phyloP scores from a whole-genome alignment of 148 eudicot species.

The Amaranthus cruentus region DNA sequence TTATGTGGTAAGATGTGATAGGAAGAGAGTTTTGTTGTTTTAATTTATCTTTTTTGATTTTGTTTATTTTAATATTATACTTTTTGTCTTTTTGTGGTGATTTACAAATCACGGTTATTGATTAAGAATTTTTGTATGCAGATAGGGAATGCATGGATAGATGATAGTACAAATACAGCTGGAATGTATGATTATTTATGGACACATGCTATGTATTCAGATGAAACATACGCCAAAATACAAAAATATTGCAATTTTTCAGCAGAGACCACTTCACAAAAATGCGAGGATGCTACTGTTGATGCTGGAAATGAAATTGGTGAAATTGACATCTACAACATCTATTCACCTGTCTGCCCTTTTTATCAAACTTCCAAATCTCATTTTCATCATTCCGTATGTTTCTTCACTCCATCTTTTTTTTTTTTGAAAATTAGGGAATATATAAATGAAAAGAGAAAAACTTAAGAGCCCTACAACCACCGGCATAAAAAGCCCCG shows the following conservation, averaged over 20 bases:
- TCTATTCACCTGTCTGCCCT: conserved; percentile 33
- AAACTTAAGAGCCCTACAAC: too few relatives aligned
- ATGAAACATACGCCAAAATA: conserved; percentile 30
- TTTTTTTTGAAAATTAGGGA: too few relatives aligned
- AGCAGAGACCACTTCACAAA: neutral
- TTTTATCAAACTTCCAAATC: conserved; percentile 12
- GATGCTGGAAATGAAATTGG: conserved; percentile 22
- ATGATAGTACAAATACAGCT: conserved; percentile 22
- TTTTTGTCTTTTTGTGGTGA: too few relatives aligned
- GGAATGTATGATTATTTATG: conserved; percentile 34
- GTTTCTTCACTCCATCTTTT: conserved; percentile 6
- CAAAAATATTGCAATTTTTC: conserved; percentile 22
- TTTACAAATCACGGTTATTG: too few relatives aligned
- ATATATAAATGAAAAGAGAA: too few relatives aligned
- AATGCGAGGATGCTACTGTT: neutral
- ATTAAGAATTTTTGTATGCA: too few relatives aligned
- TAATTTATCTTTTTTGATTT: too few relatives aligned
- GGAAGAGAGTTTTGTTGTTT: too few relatives aligned
- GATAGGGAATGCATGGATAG: conserved; percentile 42
- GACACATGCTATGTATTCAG: conserved; percentile 35
- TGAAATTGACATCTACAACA: conserved; percentile 33
- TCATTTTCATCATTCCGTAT: conserved; percentile 25
- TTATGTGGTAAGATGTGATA: too few relatives aligned
- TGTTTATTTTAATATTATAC: too few relatives aligned
- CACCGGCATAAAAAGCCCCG: too few relatives aligned